Conservation (phyloP, 768 basidiomycete species). For the Lactarius evosmus region DNA sequence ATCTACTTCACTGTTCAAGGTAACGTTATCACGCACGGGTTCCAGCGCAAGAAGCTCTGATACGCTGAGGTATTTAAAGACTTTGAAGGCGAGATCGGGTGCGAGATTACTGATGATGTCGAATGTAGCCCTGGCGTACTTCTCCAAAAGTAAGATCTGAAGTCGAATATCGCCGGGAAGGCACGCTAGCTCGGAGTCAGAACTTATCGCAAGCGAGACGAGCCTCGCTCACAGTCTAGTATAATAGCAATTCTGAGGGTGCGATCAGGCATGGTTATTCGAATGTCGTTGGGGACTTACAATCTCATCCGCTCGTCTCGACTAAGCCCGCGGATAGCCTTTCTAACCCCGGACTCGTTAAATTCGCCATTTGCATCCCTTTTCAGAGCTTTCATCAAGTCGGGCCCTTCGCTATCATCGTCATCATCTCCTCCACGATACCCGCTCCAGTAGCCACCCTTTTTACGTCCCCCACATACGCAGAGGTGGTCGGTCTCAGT, state of each 20-base stretch:
- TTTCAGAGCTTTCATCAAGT: conserved; percentile 48
- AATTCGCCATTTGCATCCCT: conserved; percentile 53
- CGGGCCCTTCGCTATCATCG: conserved; percentile 48
- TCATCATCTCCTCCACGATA: conserved; percentile 50
- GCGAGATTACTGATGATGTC: conserved; percentile 75
- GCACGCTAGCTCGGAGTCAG: conserved; percentile 46
- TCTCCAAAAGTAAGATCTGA: conserved; percentile 80
- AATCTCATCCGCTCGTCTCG: conserved; percentile 70
- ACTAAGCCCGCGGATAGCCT: conserved; percentile 56
- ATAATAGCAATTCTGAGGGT: conserved; percentile 54
- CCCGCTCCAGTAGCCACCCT: conserved; percentile 70
- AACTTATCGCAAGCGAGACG: conserved; percentile 18
- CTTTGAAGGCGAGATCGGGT: conserved; percentile 58
- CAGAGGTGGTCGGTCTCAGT: conserved; percentile 37
- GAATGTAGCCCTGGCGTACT: conserved; percentile 78
- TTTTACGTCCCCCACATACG: conserved; percentile 58
- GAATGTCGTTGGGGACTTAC: conserved; percentile 44
- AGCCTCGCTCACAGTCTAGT: conserved; percentile 48
- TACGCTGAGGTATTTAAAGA: conserved; percentile 58
- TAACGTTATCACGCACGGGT: conserved; percentile 39
- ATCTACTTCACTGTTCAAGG: neutral
- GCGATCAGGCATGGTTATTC: conserved; percentile 11
- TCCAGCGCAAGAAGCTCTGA: conserved; percentile 60
- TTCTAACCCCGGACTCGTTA: conserved; percentile 66
- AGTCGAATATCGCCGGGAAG: conserved; percentile 81